Base-by-base conservation (phyloP, 768 basidiomycete genomes). In the Amanita rubescens region DNA sequence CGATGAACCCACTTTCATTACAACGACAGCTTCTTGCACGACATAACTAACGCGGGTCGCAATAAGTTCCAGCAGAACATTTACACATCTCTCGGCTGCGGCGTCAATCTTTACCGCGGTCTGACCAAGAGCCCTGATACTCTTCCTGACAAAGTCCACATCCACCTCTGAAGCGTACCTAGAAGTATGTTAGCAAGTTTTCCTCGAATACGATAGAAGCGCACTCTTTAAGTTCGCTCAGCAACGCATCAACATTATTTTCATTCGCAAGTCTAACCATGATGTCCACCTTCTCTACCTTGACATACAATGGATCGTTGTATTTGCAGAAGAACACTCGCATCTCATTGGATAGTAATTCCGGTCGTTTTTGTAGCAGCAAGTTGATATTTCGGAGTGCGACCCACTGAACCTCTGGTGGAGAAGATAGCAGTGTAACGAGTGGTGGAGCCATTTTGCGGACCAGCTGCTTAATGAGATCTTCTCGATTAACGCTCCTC, bases 271-370 rank as follows among this genome's bases (percentile, higher is more conserved):
- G 72, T 52, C 92, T 78, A 48, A 97, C 90, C 96, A 99, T 99
- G 65, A 98, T 96, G 61, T 97, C 96, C 59, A 99, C 72, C 69
- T 99, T 98, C 69, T 97, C 96, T 49, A 97, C 82, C 69, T 99
- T 99, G 67, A 98, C 94, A 63, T 98, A 99, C n/a, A 95, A 72
- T 5, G 95, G 95, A 64, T 99, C 95, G 63, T 98, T 98, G 72
- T 99, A 98, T 69, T 99, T 99, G 83, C 95, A 97, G 76, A 98
- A 99, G 68, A 99, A 99, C 17, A 99, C 96, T 42, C 94, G 81
- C 91, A 99, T 94, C 69, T 99, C 95, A 69, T 90, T 96, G 6
- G 87, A 81, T 8, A 99, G 80, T 55, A 96, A 77, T 57, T 94
- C 93, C 2, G 91, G 71, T 3, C 92, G 85, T 64, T 95, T 95